Evolutionary conservation across 2,329 filamentous ascomycete species (phyloP).

Genomic region (Zasmidium citrigriseum): DNA sequence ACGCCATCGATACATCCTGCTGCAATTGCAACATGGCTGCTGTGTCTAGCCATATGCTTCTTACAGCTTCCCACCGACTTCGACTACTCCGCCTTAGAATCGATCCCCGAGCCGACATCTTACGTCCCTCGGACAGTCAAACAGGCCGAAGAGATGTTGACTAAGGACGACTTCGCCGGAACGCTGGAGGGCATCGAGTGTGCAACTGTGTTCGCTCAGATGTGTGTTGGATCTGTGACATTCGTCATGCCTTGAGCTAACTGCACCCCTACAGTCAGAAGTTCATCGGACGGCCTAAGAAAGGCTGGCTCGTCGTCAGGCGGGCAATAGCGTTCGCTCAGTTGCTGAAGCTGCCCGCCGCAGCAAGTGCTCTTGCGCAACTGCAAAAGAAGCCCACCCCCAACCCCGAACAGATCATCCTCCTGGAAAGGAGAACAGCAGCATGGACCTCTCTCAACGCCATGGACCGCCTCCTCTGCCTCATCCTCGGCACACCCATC

Average conservation of each 20-base stretch:
- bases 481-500: constrained; percentile 7
- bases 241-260: neutral
- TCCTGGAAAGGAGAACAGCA: constrained; percentile 15
- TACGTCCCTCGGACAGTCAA: neutral
- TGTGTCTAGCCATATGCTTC: constrained; percentile 5
- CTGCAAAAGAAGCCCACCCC: neutral
- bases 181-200: constrained; percentile 8
- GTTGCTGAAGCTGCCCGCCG: constrained; percentile 3
- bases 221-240: neutral
- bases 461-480: constrained; percentile 7
- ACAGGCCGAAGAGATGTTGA: neutral
- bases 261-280: constrained; percentile 1
- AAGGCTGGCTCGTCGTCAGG: constrained; percentile 9
- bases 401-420: neutral
- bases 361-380: constrained; percentile 1
- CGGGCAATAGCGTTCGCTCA: constrained; percentile 10
- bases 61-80: constrained; percentile 7
- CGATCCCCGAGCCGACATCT: neutral
- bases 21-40: constrained; percentile 3
- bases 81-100: neutral
- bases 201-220: constrained; percentile 4
- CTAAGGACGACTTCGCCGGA: neutral
- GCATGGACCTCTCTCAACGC: constrained; percentile 16
- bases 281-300: constrained; percentile 8
- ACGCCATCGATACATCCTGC: neutral